Percentiles rank a stretch among this genome's conserved stretches.
These are phyloP conservation scores for Claviceps humidiphila DNA, from an alignment of 2,329 filamentous ascomycete species.

Conservation along the genomic window DNA sequence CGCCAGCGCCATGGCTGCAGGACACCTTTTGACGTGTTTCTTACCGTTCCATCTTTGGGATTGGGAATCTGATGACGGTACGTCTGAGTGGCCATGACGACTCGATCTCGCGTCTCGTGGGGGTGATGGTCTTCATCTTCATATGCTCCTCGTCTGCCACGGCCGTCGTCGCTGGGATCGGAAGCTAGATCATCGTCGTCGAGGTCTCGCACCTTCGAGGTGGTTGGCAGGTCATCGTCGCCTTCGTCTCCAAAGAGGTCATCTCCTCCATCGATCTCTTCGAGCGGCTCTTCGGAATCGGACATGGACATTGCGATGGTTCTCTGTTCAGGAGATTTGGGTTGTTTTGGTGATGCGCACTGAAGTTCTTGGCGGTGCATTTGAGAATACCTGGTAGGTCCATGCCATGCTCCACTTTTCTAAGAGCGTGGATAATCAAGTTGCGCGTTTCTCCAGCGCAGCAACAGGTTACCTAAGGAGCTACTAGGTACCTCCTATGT, in stretches of 20 bases:
- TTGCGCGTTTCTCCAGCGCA: no score
- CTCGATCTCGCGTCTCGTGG: conserved; percentile 36
- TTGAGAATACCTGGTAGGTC: neutral
- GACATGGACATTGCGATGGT: conserved; percentile 41
- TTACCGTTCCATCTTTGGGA: conserved; percentile 56
- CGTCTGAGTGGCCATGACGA: conserved; percentile 50
- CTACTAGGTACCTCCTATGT: no score
- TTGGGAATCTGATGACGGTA: conserved; percentile 59
- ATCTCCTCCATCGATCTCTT: conserved; percentile 42
- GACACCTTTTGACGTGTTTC: conserved; percentile 11
- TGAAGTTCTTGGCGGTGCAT: neutral
- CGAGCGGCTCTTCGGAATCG: conserved; percentile 41
- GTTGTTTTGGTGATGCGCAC: neutral
- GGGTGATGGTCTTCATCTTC: conserved; percentile 33
- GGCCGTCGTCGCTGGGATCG: conserved; percentile 33
- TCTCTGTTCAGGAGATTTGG: neutral
- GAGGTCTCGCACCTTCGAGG: conserved; percentile 44
- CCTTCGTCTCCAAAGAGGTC: conserved; percentile 50
- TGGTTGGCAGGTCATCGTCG: conserved; percentile 43
- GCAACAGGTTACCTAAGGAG: no score
- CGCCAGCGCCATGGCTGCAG: neutral
- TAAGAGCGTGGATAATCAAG: no score
- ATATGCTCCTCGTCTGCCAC: conserved; percentile 20
- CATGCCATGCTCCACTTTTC: neutral
- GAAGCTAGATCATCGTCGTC: conserved; percentile 48